Evolutionary conservation across 2,329 filamentous ascomycete species (phyloP), one percentile per base, ranked within the genome.

Genomic region (Xylaria hypoxylon): DNA sequence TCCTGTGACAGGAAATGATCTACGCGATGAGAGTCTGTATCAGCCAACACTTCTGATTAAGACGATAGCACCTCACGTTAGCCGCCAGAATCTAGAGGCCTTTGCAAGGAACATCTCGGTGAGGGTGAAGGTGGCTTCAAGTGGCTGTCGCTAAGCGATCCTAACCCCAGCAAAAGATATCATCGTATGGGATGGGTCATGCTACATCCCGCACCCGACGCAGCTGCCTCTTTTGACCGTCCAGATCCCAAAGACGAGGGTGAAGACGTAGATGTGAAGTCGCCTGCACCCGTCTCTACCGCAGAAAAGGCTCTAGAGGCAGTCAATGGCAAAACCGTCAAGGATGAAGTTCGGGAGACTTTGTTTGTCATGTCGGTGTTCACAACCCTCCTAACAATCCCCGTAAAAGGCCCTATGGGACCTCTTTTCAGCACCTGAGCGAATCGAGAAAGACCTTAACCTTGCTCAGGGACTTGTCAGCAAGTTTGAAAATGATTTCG

Each of bases 131-230:
- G 94, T 59, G 95, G 95, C 2, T 97, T 96, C 82, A 96, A 95
- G 77, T 98, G 95, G 90, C 85, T 99, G 5, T 98, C 95, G 38
- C 86, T 99, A 56, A 97, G 94, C 72, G 96, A 99, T 74, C 96
- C 96, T 0, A 99, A 99, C 76, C 96, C 96, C 1, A 91, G 93
- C 75, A 99, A 99, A 82, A 92, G 97, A 70, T 99, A 94, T 76
- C 96, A 99, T 77, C 91, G 96, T 24, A 98, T 99, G 79, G 96
- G 96, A 24, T 99, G 96, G 95, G 96, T 99, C 67, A 96, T 98
- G 86, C 86, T 99, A 10, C 92, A 98, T 75, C 91, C 93, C 17
- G 89, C 89, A 15, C 85, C 91, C 0, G 92, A 96, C 62, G 84
- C 86, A 24, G 81, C 85, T 5, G 83, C 86, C 52, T 85, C 89